A percentile compares a stretch with the other conserved stretches of the same genome.
These are phyloP conservation scores for Fomitopsis pulvina DNA, from an alignment of 768 basidiomycete species.

Conservation along the genomic window DNA sequence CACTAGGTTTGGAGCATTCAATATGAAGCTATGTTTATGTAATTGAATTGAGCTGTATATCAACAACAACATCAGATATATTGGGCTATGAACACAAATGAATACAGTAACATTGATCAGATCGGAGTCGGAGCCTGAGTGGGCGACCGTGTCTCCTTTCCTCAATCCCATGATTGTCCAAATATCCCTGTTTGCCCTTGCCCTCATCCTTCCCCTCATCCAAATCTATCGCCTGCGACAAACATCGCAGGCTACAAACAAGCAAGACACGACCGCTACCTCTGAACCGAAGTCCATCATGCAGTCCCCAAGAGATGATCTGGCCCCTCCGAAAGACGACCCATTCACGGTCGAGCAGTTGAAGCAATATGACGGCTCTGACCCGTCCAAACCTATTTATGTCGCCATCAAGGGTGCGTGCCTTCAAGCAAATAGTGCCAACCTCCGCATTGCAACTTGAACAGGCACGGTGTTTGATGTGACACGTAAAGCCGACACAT, in stretches of 20 bases:
- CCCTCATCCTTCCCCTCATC: constrained; percentile 2
- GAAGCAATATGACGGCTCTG: constrained; percentile 63
- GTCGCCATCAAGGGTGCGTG: constrained; percentile 85
- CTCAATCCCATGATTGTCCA: background rate
- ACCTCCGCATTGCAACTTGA: background rate
- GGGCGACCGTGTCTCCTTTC: too few species aligned
- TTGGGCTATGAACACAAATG: too few species aligned
- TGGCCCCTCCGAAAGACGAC: constrained; percentile 69
- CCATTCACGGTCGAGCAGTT: constrained; percentile 69
- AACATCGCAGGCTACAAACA: too few species aligned
- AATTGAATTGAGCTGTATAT: too few species aligned
- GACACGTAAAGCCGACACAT: constrained; percentile 75
- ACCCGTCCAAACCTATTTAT: constrained; percentile 66
- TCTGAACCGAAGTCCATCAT: constrained; percentile 49
- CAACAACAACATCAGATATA: too few species aligned
- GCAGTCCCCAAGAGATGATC: constrained; percentile 56
- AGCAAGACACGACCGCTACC: background rate
- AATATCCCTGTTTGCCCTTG: background rate
- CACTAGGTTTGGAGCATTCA: too few species aligned
- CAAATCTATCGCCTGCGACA: background rate
- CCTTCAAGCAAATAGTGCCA: background rate
- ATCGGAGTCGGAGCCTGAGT: too few species aligned
- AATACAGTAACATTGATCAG: too few species aligned
- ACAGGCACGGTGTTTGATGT: constrained; percentile 87
- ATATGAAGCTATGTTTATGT: too few species aligned